A percentile compares a stretch with the other conserved stretches of the same genome.
These are phyloP conservation scores for Debaryomyces sp. DNA, from an alignment of 1,139 yeast genomes.

Conservation along the genomic window DNA sequence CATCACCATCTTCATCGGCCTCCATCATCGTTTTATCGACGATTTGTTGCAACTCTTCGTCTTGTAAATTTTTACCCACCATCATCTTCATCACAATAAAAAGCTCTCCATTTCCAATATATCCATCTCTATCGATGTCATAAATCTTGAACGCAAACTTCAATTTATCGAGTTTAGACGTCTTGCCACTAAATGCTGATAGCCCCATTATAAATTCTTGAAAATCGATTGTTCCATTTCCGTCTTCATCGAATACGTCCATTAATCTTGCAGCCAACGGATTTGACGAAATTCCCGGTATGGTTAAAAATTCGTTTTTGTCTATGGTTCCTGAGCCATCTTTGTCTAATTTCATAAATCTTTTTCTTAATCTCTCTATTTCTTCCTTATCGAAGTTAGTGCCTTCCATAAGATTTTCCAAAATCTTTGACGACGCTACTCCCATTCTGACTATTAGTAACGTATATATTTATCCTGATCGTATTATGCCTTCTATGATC, in stretches of 20 bases:
- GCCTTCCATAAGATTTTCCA: conserved; percentile 72
- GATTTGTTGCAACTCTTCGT: conserved; percentile 87
- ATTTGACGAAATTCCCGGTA: conserved; percentile 89
- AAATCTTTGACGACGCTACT: conserved; percentile 63
- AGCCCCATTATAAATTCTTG: conserved; percentile 92
- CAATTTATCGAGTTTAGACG: conserved; percentile 80
- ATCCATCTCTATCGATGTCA: conserved; percentile 96
- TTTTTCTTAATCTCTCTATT: conserved; percentile 83
- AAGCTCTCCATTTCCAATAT: conserved; percentile 90
- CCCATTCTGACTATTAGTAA: conserved; percentile 51
- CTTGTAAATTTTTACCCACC: conserved; percentile 92
- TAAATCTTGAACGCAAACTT: conserved; percentile 90
- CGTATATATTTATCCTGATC: background rate
- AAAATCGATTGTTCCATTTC: conserved; percentile 92
- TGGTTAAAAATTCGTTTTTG: conserved; percentile 83
- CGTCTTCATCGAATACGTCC: conserved; percentile 93
- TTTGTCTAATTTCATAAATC: conserved; percentile 93
- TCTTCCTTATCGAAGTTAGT: conserved; percentile 89
- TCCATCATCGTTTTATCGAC: conserved; percentile 96
- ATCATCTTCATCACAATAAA: conserved; percentile 92
- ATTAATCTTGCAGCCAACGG: conserved; percentile 89
- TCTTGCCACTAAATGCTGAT: conserved; percentile 89
- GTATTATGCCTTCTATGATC: background rate
- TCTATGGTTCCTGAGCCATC: conserved; percentile 94
- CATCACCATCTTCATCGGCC: conserved; percentile 91